Percentiles rank a stretch among this genome's conserved stretches.
Conservation (phyloP, 495 filamentous ascomycete genomes). For the Talaromyces thailandensis region DNA sequence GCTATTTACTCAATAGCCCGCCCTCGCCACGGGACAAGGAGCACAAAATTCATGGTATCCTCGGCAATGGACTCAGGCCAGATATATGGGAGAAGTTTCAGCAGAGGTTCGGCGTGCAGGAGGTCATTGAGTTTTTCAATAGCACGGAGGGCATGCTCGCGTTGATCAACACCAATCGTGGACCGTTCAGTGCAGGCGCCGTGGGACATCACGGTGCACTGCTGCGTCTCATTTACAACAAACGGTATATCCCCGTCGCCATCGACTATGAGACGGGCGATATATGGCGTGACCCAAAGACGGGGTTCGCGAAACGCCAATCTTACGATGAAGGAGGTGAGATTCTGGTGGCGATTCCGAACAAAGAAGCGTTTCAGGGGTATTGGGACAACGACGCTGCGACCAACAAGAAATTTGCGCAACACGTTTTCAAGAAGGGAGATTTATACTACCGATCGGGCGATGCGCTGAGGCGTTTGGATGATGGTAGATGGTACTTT, state of each 20-base stretch:
- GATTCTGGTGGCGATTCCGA: constrained; percentile 59
- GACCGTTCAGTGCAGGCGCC: constrained; percentile 49
- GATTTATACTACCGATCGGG: constrained; percentile 71
- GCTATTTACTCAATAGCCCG: constrained; percentile 65
- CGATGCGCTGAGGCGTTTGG: constrained; percentile 56
- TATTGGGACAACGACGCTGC: constrained; percentile 62
- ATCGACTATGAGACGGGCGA: constrained; percentile 60
- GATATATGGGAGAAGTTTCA: constrained; percentile 68
- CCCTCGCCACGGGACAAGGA: constrained; percentile 52
- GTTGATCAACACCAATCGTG: constrained; percentile 47
- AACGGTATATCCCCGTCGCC: constrained; percentile 55
- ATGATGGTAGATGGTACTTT: constrained; percentile 72
- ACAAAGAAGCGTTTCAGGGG: constrained; percentile 52
- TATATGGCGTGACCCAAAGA: constrained; percentile 52
- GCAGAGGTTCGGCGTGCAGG: constrained; percentile 51
- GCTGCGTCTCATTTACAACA: constrained; percentile 35
- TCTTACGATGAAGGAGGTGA: constrained; percentile 64
- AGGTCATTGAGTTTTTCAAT: constrained; percentile 58
- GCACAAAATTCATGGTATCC: constrained; percentile 59
- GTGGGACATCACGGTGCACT: constrained; percentile 68
- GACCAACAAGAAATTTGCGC: constrained; percentile 57
- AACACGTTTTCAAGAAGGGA: constrained; percentile 63
- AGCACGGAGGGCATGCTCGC: constrained; percentile 55
- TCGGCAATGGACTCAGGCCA: constrained; percentile 68
- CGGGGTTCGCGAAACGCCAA: constrained; percentile 54